These are phyloP conservation scores for Aurantiochytrium sp. DNA, from an alignment of 108 stramenopile genomes.

Conservation along the genomic window DNA sequence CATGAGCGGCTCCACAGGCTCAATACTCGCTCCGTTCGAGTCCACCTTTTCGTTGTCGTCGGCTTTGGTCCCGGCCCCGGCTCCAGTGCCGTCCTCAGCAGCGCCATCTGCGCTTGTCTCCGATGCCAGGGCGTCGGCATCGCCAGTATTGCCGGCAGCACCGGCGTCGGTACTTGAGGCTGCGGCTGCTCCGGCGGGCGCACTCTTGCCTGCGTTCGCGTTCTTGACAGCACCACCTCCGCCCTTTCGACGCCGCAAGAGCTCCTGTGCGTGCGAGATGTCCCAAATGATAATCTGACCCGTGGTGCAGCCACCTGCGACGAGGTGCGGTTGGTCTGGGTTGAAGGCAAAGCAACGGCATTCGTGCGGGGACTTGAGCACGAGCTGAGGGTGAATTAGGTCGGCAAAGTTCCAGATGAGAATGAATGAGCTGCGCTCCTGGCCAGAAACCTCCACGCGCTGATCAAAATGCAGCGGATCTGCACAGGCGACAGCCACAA, in stretches of 20 bases:
- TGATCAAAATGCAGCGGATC: conserved; percentile 48
- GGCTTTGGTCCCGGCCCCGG: neutral
- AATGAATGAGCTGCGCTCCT: conserved; percentile 24
- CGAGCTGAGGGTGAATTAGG: conserved; percentile 47
- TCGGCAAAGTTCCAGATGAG: conserved; percentile 57
- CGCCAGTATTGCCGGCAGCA: too few relatives aligned
- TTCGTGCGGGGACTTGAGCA: conserved; percentile 51
- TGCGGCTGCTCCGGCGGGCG: neutral
- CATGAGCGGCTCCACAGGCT: conserved; percentile 26
- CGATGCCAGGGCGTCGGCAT: neutral
- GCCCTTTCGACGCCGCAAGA: neutral
- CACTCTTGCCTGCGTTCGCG: neutral
- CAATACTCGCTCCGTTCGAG: neutral
- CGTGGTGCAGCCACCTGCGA: conserved; percentile 40
- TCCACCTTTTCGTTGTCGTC: conserved; percentile 25
- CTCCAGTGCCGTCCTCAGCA: neutral
- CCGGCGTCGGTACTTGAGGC: neutral
- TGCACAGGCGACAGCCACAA: conserved; percentile 42
- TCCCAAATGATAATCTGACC: conserved; percentile 58
- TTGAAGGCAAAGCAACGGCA: conserved; percentile 49
- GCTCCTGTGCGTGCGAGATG: conserved; percentile 21
- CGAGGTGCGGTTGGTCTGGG: conserved; percentile 39
- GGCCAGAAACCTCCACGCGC: conserved; percentile 36
- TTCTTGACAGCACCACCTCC: neutral
- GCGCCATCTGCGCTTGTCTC: neutral